Conservation (phyloP, 2,329 filamentous ascomycete species). For the Ascochyta fabae region DNA sequence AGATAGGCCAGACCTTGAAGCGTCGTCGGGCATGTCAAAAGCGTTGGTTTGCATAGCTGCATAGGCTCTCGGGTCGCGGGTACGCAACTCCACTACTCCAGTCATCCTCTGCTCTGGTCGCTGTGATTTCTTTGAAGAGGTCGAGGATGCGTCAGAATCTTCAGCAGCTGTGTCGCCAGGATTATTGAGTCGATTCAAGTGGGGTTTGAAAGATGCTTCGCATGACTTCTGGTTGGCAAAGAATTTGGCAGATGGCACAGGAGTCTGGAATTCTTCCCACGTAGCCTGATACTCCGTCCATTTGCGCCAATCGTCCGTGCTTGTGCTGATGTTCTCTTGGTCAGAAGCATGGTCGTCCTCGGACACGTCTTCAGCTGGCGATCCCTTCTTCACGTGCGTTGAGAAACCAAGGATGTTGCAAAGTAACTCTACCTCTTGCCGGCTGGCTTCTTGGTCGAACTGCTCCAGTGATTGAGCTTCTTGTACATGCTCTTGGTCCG, state of each 20-base stretch:
- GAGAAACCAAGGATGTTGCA: conserved; percentile 52
- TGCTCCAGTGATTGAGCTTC: conserved; percentile 41
- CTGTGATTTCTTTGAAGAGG: neutral
- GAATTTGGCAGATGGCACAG: conserved; percentile 27
- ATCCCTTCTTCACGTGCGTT: conserved; percentile 19
- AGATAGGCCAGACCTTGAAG: neutral
- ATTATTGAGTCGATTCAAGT: neutral
- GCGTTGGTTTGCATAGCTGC: conserved; percentile 28
- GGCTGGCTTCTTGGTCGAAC: conserved; percentile 55
- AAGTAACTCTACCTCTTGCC: conserved; percentile 54
- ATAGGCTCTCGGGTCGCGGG: conserved; percentile 30
- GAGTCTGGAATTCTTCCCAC: conserved; percentile 54
- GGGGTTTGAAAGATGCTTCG: neutral
- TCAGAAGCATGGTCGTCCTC: conserved; percentile 7
- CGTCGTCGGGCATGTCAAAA: neutral
- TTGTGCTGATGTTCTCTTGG: conserved; percentile 39
- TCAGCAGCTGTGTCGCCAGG: neutral
- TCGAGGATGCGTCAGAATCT: conserved; percentile 7
- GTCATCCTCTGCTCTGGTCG: conserved; percentile 3
- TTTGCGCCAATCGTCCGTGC: conserved; percentile 57
- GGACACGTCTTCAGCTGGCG: conserved; percentile 36
- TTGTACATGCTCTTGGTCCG: neutral
- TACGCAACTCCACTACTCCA: conserved; percentile 24
- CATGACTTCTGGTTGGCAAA: conserved; percentile 25
- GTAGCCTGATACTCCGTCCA: conserved; percentile 54